A percentile compares a stretch with the other conserved stretches of the same genome.
Conservation (phyloP, 192 early-diverging fungal genomes). For the Backusella morwellensis region DNA sequence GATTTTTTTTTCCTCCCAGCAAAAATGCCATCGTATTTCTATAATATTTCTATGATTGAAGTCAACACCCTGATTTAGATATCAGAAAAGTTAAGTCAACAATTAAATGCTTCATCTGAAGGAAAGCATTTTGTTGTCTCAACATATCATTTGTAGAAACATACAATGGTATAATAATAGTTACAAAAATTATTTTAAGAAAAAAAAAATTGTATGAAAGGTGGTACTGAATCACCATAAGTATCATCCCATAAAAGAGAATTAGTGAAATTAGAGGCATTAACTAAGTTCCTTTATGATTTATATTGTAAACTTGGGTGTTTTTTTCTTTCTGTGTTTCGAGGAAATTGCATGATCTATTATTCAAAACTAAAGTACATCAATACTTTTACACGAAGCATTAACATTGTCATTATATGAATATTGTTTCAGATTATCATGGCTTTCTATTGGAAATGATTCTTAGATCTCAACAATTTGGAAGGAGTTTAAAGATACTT, state of each 20-base stretch:
- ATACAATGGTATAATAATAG: neutral
- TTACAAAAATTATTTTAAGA: neutral
- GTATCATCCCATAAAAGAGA: too few relatives aligned
- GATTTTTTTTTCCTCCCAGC: neutral
- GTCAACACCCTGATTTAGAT: neutral
- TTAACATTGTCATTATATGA: neutral
- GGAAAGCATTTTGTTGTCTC: neutral
- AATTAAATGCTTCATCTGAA: neutral
- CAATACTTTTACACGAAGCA: neutral
- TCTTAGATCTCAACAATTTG: neutral
- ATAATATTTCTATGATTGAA: neutral
- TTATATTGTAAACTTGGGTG: too few relatives aligned
- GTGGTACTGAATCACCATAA: too few relatives aligned
- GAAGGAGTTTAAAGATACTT: neutral
- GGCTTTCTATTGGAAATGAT: neutral
- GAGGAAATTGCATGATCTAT: neutral
- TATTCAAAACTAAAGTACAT: neutral
- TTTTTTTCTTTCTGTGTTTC: too few relatives aligned
- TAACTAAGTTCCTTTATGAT: too few relatives aligned
- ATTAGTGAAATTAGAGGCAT: too few relatives aligned
- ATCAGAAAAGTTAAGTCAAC: neutral
- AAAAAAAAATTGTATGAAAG: too few relatives aligned
- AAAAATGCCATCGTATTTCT: neutral
- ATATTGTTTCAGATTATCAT: neutral
- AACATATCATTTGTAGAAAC: neutral